Conservation (phyloP, 73 alveolate species). For the Urostyla sp. region DNA sequence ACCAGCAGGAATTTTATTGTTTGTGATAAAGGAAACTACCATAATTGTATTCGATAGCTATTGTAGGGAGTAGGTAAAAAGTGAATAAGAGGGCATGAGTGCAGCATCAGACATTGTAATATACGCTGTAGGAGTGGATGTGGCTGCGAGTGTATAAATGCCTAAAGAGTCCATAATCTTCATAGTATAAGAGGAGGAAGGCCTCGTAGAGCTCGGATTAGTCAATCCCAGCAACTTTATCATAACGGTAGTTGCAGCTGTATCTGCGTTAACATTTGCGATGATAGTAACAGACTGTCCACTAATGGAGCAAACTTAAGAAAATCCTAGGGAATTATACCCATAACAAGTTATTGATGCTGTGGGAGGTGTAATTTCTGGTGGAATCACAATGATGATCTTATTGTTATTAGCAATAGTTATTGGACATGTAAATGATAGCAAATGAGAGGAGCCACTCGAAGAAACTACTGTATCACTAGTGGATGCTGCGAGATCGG, state of each 20-base stretch:
- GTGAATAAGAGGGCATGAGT: too few relatives aligned
- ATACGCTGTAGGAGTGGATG: too few relatives aligned
- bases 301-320: not conserved
- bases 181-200: too few relatives aligned
- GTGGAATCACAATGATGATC: not conserved
- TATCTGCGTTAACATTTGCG: not conserved
- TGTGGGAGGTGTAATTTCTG: conserved; percentile 19
- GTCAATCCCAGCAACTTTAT: not conserved
- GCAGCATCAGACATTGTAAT: too few relatives aligned
- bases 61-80: too few relatives aligned
- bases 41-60: conserved; percentile 29
- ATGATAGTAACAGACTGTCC: not conserved
- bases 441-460: too few relatives aligned
- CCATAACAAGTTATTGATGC: conserved; percentile 18
- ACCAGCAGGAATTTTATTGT: conserved; percentile 21
- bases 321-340: not conserved
- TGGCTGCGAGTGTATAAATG: too few relatives aligned
- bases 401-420: not conserved
- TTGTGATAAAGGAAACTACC: not conserved
- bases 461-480: not conserved
- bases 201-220: not conserved
- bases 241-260: not conserved
- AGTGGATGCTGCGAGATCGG: not conserved
- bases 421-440: conserved; percentile 1
- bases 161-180: too few relatives aligned